Evolutionary conservation across 768 basidiomycete genomes (phyloP).

Genomic region (Boletus sp.): DNA sequence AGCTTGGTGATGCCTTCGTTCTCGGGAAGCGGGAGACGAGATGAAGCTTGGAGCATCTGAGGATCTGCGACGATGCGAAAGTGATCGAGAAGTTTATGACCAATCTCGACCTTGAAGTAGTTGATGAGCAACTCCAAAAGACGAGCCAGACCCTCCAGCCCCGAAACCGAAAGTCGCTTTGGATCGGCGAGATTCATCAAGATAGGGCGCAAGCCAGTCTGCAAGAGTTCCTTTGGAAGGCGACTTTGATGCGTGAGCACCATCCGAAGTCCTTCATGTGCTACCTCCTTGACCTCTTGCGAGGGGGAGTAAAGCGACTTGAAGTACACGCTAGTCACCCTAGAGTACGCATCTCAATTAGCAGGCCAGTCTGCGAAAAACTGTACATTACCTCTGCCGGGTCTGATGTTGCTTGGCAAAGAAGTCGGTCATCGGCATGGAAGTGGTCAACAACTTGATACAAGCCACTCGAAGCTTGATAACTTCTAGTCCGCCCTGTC

Average conservation of each 20-base stretch:
- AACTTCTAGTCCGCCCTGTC: conserved; percentile 79
- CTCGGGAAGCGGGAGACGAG: conserved; percentile 76
- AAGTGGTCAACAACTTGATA: conserved; percentile 88
- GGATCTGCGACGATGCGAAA: conserved; percentile 92
- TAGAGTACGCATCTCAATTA: conserved; percentile 31
- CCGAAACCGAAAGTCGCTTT: conserved; percentile 87
- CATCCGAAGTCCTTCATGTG: conserved; percentile 88
- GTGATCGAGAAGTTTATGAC: conserved; percentile 94
- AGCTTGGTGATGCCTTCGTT: conserved; percentile 92
- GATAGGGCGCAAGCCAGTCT: conserved; percentile 93
- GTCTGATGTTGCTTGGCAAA: conserved; percentile 82
- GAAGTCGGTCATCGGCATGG: conserved; percentile 94
- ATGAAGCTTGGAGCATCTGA: conserved; percentile 75
- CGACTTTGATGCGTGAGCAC: conserved; percentile 88
- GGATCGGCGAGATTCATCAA: conserved; percentile 98
- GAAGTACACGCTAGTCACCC: conserved; percentile 95
- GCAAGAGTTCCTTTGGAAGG: conserved; percentile 91
- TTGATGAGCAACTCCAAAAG: conserved; percentile 93
- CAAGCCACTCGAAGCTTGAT: conserved; percentile 91
- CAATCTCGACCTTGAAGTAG: conserved; percentile 99
- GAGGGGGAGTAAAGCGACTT: conserved; percentile 94
- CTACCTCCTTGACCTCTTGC: conserved; percentile 90
- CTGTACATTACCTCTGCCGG: conserved; percentile 66
- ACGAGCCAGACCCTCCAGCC: conserved; percentile 90
- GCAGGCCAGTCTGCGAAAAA: neutral